Evolutionary conservation across 306 rosid genomes (phyloP).

Genomic region (Citrullus colocynthis): DNA sequence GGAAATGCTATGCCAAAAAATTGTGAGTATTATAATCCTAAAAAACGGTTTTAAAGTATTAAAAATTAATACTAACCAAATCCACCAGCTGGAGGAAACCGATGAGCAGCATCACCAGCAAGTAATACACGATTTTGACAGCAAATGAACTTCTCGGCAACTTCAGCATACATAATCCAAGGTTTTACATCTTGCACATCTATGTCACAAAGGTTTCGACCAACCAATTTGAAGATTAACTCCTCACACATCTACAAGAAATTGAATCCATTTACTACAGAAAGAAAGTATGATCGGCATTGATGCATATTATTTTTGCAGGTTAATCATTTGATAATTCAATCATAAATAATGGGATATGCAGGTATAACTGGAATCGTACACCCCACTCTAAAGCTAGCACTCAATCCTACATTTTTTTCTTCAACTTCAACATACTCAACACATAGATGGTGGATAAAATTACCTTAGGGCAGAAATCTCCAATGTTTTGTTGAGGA

Average conservation of each 20-base stretch:
- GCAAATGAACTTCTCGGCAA: constrained; percentile 64
- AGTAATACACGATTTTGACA: constrained; percentile 49
- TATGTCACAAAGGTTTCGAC: constrained; percentile 61
- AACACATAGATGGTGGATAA: constrained; percentile 6
- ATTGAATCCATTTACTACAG: constrained; percentile 15
- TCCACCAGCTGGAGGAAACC: constrained; percentile 99
- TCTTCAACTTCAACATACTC: not conserved
- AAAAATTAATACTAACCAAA: constrained; percentile 54
- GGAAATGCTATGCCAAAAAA: not conserved
- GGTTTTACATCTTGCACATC: constrained; percentile 72
- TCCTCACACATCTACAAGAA: constrained; percentile 57
- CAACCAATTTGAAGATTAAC: constrained; percentile 62
- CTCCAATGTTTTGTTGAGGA: constrained; percentile 77
- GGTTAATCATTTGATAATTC: not conserved
- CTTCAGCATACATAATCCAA: constrained; percentile 99
- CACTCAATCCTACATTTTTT: not conserved
- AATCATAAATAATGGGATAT: not conserved
- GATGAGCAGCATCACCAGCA: constrained; percentile 96
- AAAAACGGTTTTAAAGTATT: constrained; percentile 1
- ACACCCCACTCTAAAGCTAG: not conserved
- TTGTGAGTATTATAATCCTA: not conserved
- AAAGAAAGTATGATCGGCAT: not conserved
- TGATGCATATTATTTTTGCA: not conserved
- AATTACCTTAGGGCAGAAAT: constrained; percentile 60
- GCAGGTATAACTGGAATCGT: not conserved